A percentile compares a stretch with the other conserved stretches of the same genome.
Evolutionary conservation across 2,329 filamentous ascomycete genomes (phyloP).

Genomic region (Nemania abortiva): DNA sequence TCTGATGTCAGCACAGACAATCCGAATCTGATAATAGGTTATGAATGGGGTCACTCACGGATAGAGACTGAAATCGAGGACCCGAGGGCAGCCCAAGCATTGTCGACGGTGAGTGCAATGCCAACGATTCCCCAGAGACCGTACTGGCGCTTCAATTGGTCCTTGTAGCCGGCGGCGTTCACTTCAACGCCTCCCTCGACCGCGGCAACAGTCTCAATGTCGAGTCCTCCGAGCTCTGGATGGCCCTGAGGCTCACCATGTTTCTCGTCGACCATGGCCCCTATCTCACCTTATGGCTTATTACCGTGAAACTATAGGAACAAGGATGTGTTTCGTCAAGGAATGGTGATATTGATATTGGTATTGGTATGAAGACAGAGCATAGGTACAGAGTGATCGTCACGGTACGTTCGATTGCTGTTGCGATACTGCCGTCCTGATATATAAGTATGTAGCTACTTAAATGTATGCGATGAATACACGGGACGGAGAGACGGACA

Average conservation of each 20-base stretch:
- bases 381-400: neutral
- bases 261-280: constrained; percentile 25
- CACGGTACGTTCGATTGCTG: neutral
- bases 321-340: neutral
- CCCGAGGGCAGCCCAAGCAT: constrained; percentile 73
- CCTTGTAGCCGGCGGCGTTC: constrained; percentile 73
- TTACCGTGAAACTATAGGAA: neutral
- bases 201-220: constrained; percentile 52
- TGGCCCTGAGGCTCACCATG: constrained; percentile 24
- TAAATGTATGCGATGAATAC: neutral
- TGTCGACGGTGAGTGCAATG: constrained; percentile 71
- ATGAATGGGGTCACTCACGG: constrained; percentile 49
- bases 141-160: constrained; percentile 74
- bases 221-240: constrained; percentile 44
- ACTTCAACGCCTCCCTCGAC: constrained; percentile 59
- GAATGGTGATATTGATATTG: too few relatives aligned
- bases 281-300: neutral
- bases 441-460: neutral
- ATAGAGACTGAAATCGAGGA: constrained; percentile 69
- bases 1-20: constrained; percentile 8
- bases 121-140: constrained; percentile 69
- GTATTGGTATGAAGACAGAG: neutral
- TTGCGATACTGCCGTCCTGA: neutral
- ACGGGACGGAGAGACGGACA: neutral
- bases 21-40: constrained; percentile 12